phyloP scores from a whole-genome alignment of 495 filamentous ascomycete genomes.

The Aspergillus hancockii region DNA sequence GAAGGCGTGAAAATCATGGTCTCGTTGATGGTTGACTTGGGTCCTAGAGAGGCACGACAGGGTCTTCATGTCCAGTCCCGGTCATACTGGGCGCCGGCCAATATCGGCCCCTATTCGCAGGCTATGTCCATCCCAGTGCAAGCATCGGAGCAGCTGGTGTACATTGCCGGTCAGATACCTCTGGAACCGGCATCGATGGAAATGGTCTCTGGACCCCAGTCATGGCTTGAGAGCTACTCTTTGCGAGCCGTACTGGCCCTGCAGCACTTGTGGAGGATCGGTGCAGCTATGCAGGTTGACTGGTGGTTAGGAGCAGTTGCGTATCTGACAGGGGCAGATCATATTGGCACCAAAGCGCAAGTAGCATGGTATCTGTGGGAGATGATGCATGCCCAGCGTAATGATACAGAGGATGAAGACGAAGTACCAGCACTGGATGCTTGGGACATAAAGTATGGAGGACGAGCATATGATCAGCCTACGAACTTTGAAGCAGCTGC shows the following conservation, averaged over 20 bases:
- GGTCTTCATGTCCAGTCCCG: constrained; percentile 89
- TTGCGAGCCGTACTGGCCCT: constrained; percentile 64
- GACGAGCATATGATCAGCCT: constrained; percentile 25
- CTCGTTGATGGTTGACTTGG: constrained; percentile 48
- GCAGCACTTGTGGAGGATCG: constrained; percentile 91
- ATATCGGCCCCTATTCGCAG: constrained; percentile 97
- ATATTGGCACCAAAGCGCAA: constrained; percentile 35
- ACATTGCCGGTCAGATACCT: constrained; percentile 89
- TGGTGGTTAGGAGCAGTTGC: constrained; percentile 75
- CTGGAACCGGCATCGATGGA: constrained; percentile 81
- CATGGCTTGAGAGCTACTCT: constrained; percentile 36
- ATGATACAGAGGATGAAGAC: constrained; percentile 32
- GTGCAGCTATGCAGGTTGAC: constrained; percentile 64
- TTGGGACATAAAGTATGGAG: constrained; percentile 70
- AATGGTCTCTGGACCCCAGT: constrained; percentile 23
- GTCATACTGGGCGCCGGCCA: constrained; percentile 97
- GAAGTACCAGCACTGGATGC: constrained; percentile 61
- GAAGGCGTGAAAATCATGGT: constrained; percentile 59
- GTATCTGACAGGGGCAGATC: constrained; percentile 54
- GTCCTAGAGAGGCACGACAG: constrained; percentile 35
- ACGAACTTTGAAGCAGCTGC: constrained; percentile 15
- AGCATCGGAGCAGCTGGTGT: constrained; percentile 41
- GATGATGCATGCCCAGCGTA: constrained; percentile 40
- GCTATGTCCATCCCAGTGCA: constrained; percentile 64
- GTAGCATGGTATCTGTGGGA: constrained; percentile 55